Base-by-base conservation (phyloP, 2,329 filamentous ascomycete genomes). In the Sclerotinia glacialis region DNA sequence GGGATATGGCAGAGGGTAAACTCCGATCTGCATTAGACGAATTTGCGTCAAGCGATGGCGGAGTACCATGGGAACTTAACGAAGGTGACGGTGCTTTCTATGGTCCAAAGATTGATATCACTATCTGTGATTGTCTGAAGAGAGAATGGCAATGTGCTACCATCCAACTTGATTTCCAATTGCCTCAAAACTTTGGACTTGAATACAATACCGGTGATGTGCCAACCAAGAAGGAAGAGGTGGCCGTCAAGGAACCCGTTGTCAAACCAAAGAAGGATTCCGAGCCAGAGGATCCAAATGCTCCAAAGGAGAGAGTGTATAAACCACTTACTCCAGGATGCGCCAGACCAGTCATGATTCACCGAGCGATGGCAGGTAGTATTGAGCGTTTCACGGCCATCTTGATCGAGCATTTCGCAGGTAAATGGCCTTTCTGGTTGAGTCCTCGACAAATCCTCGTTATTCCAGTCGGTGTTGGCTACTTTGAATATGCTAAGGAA, bases 101-200 rank as follows among this genome's bases (percentile, higher is more conserved):
- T 78, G 95, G 95, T 1, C 95, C 95, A 62, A 99, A 99, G 86
- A 97, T 98, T 73, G 95, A 99, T 74, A 95, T 99, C 76, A 96
- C 92, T 69, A 93, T 99, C 75, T 89, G 88, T 62, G 94, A 97
- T 79, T 92, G 92, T 55, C 82, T 97, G 72, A 87, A 88, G 78
- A 86, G 93, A 77, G 91, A 93, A 68, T 91, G 88, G 81, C 91
- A 96, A 79, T 96, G 92, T 75, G 92, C 94, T 73, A 98, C 94
- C 16, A 96, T 98, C 72, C 94, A 98, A 80, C 86, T 96, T 65
- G 92, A 96, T 77, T 96, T 96, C 81, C 90, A 97, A 76, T 85
- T 91, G 26, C 89, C 90, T 1, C 83, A 89, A 73, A 93, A 93
- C 78, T 97, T 97, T 80, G 90, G 91, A 75, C 85, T 97, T 50